phyloP scores from a whole-genome alignment of 805 yeast species.

The Suhomyces faveliae region DNA sequence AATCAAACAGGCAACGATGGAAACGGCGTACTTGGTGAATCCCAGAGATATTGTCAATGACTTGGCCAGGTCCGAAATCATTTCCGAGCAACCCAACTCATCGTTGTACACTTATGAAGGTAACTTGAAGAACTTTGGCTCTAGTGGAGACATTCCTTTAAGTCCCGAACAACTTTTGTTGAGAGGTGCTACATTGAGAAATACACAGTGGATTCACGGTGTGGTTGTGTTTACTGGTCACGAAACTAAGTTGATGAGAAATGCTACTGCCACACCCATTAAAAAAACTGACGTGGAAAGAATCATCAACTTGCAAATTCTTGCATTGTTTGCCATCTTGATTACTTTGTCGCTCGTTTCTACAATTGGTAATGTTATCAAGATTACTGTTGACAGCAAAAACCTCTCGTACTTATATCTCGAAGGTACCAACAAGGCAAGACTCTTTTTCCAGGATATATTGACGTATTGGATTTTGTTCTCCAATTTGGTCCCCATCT shows the following conservation, averaged over 20 bases:
- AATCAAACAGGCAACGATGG: slow-evolving; percentile 83
- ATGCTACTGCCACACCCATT: slow-evolving; percentile 98
- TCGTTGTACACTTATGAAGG: slow-evolving; percentile 95
- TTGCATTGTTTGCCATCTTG: slow-evolving; percentile 81
- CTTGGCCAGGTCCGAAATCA: slow-evolving; percentile 40
- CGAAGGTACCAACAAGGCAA: slow-evolving; percentile 64
- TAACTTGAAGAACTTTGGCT: slow-evolving; percentile 59
- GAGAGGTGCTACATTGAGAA: slow-evolving; percentile 93
- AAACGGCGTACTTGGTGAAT: slow-evolving; percentile 70
- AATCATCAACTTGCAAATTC: slow-evolving; percentile 87
- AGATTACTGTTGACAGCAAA: slow-evolving; percentile 51
- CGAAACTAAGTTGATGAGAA: slow-evolving; percentile 96
- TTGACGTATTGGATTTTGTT: slow-evolving; percentile 95
- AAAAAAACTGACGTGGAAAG: slow-evolving; percentile 96
- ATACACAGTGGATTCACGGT: slow-evolving; percentile 95
- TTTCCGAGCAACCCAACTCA: slow-evolving; percentile 92
- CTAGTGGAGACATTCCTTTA: slow-evolving; percentile 57
- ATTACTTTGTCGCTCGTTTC: slow-evolving; percentile 76
- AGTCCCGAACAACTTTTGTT: slow-evolving; percentile 88
- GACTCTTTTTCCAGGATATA: slow-evolving; percentile 78
- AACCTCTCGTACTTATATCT: slow-evolving; percentile 64
- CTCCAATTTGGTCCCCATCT: slow-evolving; percentile 96
- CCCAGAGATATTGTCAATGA: slow-evolving; percentile 51
- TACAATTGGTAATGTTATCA: slow-evolving; percentile 83
- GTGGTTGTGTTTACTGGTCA: slow-evolving; percentile 95